These are phyloP conservation scores for Candida andamanensis DNA, from an alignment of 805 yeast genomes.

Conservation along the genomic window DNA sequence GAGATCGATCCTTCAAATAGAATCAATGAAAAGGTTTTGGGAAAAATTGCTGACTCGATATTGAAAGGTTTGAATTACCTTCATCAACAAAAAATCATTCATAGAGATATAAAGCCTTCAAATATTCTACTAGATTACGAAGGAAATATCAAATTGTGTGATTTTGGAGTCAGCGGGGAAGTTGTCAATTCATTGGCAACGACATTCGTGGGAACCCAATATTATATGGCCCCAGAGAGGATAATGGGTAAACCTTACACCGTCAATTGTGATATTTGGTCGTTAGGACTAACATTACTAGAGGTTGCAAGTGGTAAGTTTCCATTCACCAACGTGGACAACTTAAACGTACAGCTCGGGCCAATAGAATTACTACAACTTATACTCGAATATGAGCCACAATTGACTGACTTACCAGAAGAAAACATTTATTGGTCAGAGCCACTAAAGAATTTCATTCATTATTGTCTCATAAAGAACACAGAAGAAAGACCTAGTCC, in stretches of 20 bases:
- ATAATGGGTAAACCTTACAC: slow-evolving; percentile 94
- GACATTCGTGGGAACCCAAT: slow-evolving; percentile 95
- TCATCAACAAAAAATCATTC: slow-evolving; percentile 84
- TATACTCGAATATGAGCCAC: slow-evolving; percentile 80
- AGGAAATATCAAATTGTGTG: slow-evolving; percentile 91
- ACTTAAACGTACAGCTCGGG: slow-evolving; percentile 24
- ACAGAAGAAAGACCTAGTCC: slow-evolving; percentile 84
- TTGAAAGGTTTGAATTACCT: slow-evolving; percentile 80
- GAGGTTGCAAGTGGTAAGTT: slow-evolving; percentile 93
- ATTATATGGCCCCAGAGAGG: slow-evolving; percentile 98
- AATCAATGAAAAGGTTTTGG: slow-evolving; percentile 88
- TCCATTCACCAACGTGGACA: slow-evolving; percentile 50
- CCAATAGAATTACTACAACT: slow-evolving; percentile 84
- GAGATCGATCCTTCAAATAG: slow-evolving; percentile 65
- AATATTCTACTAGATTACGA: slow-evolving; percentile 70
- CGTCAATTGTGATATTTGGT: slow-evolving; percentile 96
- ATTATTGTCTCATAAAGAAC: slow-evolving; percentile 76
- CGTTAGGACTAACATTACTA: slow-evolving; percentile 71
- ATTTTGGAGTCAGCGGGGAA: slow-evolving; percentile 97
- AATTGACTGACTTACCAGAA: slow-evolving; percentile 68
- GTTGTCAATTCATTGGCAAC: slow-evolving; percentile 93
- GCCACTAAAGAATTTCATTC: slow-evolving; percentile 76
- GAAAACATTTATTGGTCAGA: slow-evolving; percentile 76
- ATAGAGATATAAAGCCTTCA: slow-evolving; percentile 94
- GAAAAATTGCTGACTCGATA: slow-evolving; percentile 84